phyloP scores from a whole-genome alignment of 495 filamentous ascomycete species.

The Thermothielavioides terrestris region DNA sequence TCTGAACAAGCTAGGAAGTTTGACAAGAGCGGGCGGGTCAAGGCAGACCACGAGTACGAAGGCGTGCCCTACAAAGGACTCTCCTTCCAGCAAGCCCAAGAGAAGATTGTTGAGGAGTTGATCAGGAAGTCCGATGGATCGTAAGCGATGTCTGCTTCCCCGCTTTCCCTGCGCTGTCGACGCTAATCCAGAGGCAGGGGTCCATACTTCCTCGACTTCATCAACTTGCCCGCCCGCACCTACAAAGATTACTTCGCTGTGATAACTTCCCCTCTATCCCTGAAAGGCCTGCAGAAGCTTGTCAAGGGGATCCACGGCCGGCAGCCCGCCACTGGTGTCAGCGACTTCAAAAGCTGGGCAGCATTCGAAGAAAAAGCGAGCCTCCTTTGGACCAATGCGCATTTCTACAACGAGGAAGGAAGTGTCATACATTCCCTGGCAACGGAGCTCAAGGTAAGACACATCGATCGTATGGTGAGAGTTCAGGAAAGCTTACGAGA shows the following conservation, averaged over 20 bases:
- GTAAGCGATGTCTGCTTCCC: constrained; percentile 40
- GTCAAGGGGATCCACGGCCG: constrained; percentile 60
- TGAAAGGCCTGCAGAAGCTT: constrained; percentile 61
- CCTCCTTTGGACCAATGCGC: constrained; percentile 78
- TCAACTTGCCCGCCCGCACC: constrained; percentile 53
- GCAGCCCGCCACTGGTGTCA: constrained; percentile 52
- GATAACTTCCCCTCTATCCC: constrained; percentile 62
- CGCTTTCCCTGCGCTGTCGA: not conserved
- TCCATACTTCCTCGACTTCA: constrained; percentile 52
- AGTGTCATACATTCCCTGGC: constrained; percentile 69
- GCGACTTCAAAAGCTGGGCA: constrained; percentile 68
- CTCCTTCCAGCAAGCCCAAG: constrained; percentile 70
- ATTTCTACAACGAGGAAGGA: constrained; percentile 79
- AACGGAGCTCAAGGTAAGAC: constrained; percentile 61
- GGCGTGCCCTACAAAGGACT: constrained; percentile 52
- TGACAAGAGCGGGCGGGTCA: constrained; percentile 18
- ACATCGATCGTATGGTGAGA: not conserved
- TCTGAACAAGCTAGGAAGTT: constrained; percentile 9
- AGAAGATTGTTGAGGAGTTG: constrained; percentile 65
- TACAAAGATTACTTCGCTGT: constrained; percentile 69
- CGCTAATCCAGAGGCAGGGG: constrained; percentile 34
- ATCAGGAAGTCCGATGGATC: constrained; percentile 53
- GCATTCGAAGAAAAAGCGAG: constrained; percentile 69
- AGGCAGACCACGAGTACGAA: constrained; percentile 44
- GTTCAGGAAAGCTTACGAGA: not conserved